A percentile compares a stretch with the other conserved stretches of the same genome.
These are phyloP conservation scores for Pisolithus albus DNA, from an alignment of 768 basidiomycete species.

Conservation along the genomic window DNA sequence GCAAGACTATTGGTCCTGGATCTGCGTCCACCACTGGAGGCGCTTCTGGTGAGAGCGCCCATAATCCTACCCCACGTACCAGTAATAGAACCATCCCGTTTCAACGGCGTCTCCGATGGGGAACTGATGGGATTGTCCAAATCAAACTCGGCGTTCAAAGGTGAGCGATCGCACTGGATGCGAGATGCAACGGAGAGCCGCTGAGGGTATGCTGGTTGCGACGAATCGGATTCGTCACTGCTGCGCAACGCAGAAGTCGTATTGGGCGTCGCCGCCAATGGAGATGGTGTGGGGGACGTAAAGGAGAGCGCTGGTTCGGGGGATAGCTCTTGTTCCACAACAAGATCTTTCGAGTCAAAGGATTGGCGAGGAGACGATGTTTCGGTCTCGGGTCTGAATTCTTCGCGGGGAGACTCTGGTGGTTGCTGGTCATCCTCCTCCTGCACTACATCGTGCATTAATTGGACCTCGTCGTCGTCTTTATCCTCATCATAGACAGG, in stretches of 20 bases:
- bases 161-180: constrained; percentile 55
- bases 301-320: constrained; percentile 41
- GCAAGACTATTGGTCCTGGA: constrained; percentile 75
- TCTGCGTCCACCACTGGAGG: constrained; percentile 62
- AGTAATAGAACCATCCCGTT: constrained; percentile 48
- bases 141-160: constrained; percentile 42
- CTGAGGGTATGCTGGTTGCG: constrained; percentile 47
- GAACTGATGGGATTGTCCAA: constrained; percentile 40
- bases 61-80: constrained; percentile 71
- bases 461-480: constrained; percentile 30
- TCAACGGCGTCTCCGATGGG: constrained; percentile 41
- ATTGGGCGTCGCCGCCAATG: constrained; percentile 40
- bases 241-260: constrained; percentile 32
- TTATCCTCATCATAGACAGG: constrained; percentile 50
- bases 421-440: constrained; percentile 48
- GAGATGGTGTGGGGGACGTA: constrained; percentile 44
- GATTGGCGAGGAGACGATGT: constrained; percentile 52
- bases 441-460: constrained; percentile 28
- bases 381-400: constrained; percentile 41
- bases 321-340: constrained; percentile 59
- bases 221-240: constrained; percentile 46
- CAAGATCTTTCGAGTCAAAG: constrained; percentile 51
- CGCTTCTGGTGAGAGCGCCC: constrained; percentile 56
- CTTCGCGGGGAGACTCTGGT: constrained; percentile 42
- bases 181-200: constrained; percentile 59